Conservation (phyloP, 2,329 filamentous ascomycete species). For the Elsinoe batatas region DNA sequence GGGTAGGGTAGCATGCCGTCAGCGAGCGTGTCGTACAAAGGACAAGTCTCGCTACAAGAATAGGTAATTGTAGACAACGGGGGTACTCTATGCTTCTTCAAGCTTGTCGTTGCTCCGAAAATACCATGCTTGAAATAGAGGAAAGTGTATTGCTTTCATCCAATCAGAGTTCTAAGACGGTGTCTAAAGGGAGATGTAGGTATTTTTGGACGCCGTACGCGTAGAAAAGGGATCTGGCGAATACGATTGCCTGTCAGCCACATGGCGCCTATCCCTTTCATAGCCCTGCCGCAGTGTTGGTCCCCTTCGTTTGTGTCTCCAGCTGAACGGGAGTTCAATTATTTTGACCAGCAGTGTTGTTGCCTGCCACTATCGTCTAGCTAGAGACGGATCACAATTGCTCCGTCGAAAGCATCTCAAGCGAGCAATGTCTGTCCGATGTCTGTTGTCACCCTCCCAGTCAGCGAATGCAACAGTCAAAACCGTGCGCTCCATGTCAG, state of each 20-base stretch:
- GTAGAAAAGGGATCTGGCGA: background rate
- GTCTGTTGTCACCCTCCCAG: background rate
- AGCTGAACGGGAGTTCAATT: background rate
- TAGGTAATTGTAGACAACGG: too few species aligned
- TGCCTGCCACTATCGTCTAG: background rate
- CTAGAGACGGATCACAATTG: background rate
- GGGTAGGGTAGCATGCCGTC: background rate
- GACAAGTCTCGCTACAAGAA: background rate
- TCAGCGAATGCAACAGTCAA: background rate
- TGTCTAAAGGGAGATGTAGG: background rate
- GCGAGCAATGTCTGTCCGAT: background rate
- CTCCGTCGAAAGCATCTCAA: background rate
- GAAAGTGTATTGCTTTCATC: background rate
- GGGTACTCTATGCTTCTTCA: background rate
- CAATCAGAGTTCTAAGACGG: background rate
- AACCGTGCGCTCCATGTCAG: background rate
- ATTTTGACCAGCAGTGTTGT: background rate
- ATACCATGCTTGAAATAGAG: constrained; percentile 2
- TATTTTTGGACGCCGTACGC: constrained; percentile 1
- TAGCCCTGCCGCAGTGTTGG: constrained; percentile 7
- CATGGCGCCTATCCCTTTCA: background rate
- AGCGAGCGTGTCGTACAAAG: background rate
- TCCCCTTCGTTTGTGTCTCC: background rate
- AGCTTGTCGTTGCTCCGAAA: background rate
- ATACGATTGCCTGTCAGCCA: constrained; percentile 9